Conservation (phyloP, 257 asterid species). For the Solanum appendiculatum region DNA sequence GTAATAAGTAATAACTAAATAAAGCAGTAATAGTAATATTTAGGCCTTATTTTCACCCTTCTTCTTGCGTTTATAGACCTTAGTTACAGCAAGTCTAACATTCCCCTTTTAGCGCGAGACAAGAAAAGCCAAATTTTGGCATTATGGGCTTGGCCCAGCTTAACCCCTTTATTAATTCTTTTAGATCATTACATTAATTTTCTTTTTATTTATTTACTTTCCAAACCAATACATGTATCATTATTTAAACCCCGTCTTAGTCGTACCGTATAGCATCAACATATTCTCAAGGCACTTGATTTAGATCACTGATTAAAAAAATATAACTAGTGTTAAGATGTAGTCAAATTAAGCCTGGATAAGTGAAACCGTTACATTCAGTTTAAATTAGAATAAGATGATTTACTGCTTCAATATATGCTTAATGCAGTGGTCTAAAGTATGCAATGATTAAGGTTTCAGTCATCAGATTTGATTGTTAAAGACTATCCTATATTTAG, state of each 20-base stretch:
- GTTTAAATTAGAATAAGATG: neutral
- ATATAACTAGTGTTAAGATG: neutral
- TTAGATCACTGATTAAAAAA: neutral
- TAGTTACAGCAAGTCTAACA: no score
- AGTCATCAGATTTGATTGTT: neutral
- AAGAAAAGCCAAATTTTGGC: neutral
- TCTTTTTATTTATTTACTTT: neutral
- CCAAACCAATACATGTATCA: neutral
- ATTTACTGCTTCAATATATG: neutral
- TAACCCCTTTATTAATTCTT: neutral
- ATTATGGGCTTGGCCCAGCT: neutral
- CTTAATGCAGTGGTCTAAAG: neutral
- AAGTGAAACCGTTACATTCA: neutral
- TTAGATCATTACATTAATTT: neutral
- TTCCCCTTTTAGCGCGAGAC: neutral
- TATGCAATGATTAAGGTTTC: neutral
- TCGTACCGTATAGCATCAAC: neutral
- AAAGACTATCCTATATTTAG: neutral
- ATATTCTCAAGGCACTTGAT: neutral
- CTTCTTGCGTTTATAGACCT: no score
- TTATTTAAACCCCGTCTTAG: neutral
- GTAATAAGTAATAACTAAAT: no score
- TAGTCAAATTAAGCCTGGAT: neutral
- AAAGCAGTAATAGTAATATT: no score
- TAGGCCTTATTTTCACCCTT: no score